Evolutionary conservation across 805 yeast genomes (phyloP).

Genomic region (Komagataella phaffii): DNA sequence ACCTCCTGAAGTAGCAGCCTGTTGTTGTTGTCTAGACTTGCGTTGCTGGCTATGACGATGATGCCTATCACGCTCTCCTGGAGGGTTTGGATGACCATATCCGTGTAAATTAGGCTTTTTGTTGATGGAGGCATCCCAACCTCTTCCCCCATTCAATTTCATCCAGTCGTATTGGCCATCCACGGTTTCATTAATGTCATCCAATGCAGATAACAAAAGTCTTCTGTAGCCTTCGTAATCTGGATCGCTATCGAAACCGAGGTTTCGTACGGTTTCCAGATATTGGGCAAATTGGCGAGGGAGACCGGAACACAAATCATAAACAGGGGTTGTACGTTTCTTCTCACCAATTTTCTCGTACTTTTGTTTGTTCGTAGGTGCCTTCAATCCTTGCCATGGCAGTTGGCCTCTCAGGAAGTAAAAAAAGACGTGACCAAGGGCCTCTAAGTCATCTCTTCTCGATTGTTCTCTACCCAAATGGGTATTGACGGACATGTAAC

Average conservation of each 20-base stretch:
- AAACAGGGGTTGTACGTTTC: constrained; percentile 79
- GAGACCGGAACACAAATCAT: constrained; percentile 75
- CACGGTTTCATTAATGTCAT: constrained; percentile 51
- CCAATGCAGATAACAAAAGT: constrained; percentile 66
- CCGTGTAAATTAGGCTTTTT: constrained; percentile 93
- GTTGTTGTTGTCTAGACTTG: constrained; percentile 16
- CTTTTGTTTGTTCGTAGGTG: constrained; percentile 95
- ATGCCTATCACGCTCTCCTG: constrained; percentile 36
- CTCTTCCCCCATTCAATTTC: constrained; percentile 88
- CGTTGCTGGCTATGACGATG: constrained; percentile 19
- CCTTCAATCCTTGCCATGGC: constrained; percentile 99
- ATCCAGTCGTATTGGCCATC: constrained; percentile 98
- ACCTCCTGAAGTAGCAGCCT: background rate
- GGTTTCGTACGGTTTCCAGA: constrained; percentile 73
- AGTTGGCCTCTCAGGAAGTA: constrained; percentile 87
- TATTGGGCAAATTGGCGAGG: constrained; percentile 93
- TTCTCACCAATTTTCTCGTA: constrained; percentile 96
- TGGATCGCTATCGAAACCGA: constrained; percentile 88
- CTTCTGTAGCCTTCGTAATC: constrained; percentile 80
- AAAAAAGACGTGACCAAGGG: constrained; percentile 92
- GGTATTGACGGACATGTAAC: constrained; percentile 96
- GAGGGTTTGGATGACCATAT: constrained; percentile 90
- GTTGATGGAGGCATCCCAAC: constrained; percentile 86
- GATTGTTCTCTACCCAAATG: constrained; percentile 96
- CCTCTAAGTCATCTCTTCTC: constrained; percentile 92